A percentile compares a stretch with the other conserved stretches of the same genome.
These are phyloP conservation scores for Mortierella sp. DNA, from an alignment of 371 early-diverging fungal species.

Conservation along the genomic window DNA sequence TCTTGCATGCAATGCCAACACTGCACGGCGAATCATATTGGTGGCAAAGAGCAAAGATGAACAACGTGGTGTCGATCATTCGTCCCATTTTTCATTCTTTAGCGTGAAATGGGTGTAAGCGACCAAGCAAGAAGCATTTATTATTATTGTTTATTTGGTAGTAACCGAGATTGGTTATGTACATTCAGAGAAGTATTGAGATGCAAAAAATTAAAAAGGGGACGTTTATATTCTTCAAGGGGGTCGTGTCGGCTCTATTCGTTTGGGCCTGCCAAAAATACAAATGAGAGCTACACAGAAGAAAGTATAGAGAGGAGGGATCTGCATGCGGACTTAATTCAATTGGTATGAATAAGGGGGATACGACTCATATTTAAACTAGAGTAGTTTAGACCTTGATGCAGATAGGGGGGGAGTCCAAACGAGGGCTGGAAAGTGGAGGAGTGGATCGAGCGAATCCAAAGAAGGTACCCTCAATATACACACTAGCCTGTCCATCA, in stretches of 20 bases:
- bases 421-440: slow-evolving; percentile 14
- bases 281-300: neutral
- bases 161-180: too few species aligned
- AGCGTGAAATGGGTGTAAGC: too few species aligned
- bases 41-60: too few species aligned
- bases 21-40: too few species aligned
- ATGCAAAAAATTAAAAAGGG: too few species aligned
- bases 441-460: slow-evolving; percentile 30
- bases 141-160: too few species aligned
- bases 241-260: neutral
- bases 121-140: too few species aligned
- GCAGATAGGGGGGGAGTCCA: slow-evolving; percentile 24
- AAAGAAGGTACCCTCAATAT: slow-evolving; percentile 29
- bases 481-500: slow-evolving; percentile 26
- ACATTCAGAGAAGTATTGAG: too few species aligned
- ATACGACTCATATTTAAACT: neutral
- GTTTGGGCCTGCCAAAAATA: neutral
- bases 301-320: neutral
- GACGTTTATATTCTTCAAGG: neutral
- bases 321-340: slow-evolving; percentile 1
- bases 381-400: slow-evolving; percentile 15
- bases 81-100: too few species aligned
- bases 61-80: too few species aligned
- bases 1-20: too few species aligned
- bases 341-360: neutral